Conservation (phyloP, 371 early-diverging fungal genomes). For the Mortierella sp. region DNA sequence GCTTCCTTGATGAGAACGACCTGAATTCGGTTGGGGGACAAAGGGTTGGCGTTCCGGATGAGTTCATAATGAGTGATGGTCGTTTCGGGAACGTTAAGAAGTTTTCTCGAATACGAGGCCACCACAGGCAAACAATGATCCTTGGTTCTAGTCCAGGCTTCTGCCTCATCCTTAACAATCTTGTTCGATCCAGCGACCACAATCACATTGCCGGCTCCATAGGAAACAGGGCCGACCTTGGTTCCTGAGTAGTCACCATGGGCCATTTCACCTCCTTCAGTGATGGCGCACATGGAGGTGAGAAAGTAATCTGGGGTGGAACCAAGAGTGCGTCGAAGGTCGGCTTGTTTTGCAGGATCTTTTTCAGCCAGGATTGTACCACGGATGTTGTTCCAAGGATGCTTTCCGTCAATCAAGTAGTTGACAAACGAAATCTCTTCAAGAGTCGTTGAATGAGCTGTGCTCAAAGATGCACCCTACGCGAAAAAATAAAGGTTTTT, state of each 20-base stretch:
- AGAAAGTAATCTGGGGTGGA: slow-evolving; percentile 51
- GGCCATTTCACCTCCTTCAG: slow-evolving; percentile 51
- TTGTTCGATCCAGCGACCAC: slow-evolving; percentile 55
- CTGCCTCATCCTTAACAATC: slow-evolving; percentile 55
- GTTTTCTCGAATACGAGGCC: slow-evolving; percentile 53
- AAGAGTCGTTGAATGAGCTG: slow-evolving; percentile 55
- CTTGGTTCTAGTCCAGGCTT: slow-evolving; percentile 48
- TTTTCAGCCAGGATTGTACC: slow-evolving; percentile 48
- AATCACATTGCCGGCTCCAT: slow-evolving; percentile 49
- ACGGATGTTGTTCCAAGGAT: slow-evolving; percentile 48
- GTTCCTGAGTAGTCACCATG: slow-evolving; percentile 53
- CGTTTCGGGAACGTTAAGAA: slow-evolving; percentile 50
- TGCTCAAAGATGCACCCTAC: slow-evolving; percentile 44
- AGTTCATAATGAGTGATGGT: slow-evolving; percentile 48
- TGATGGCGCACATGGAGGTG: slow-evolving; percentile 48
- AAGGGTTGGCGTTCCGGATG: slow-evolving; percentile 49
- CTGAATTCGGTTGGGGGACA: slow-evolving; percentile 38
- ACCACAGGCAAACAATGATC: slow-evolving; percentile 51
- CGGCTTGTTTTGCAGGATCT: slow-evolving; percentile 41
- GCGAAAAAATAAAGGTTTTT: no score
- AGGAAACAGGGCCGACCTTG: slow-evolving; percentile 51
- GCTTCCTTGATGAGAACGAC: slow-evolving; percentile 53
- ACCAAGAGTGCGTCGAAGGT: slow-evolving; percentile 47
- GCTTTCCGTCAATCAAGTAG: slow-evolving; percentile 50
- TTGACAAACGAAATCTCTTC: slow-evolving; percentile 58